phyloP scores from a whole-genome alignment of 768 basidiomycete species.

The Mycena vulgaris region DNA sequence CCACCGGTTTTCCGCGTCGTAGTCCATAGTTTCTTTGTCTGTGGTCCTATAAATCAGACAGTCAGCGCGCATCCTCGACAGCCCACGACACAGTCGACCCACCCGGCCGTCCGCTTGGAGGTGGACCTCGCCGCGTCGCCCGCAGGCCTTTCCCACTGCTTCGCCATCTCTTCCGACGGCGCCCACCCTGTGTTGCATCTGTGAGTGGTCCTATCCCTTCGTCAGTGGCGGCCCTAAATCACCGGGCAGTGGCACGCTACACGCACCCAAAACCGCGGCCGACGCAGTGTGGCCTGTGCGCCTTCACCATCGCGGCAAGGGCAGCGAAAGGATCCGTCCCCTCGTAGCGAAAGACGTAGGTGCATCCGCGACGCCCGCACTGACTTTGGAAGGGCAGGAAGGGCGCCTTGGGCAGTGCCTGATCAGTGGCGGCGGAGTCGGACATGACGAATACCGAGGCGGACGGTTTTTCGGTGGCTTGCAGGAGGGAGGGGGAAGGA shows the following conservation, averaged over 20 bases:
- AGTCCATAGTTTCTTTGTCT: too few relatives aligned
- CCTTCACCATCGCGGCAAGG: neutral
- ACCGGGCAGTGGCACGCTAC: too few relatives aligned
- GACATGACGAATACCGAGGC: neutral
- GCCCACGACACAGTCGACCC: too few relatives aligned
- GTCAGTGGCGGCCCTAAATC: neutral
- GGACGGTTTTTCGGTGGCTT: neutral
- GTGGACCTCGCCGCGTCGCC: too few relatives aligned
- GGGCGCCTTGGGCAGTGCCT: neutral
- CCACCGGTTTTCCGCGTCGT: too few relatives aligned
- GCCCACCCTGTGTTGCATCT: neutral
- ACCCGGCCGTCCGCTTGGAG: too few relatives aligned
- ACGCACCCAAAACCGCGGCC: neutral
- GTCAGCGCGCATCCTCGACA: too few relatives aligned
- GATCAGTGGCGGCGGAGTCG: neutral
- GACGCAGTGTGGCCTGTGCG: slow-evolving; percentile 5
- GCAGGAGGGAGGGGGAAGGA: neutral
- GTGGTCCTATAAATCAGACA: too few relatives aligned
- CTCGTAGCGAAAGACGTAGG: neutral
- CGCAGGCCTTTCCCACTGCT: neutral
- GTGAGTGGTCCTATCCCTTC: neutral
- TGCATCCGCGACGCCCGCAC: slow-evolving; percentile 11
- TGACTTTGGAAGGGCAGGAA: neutral
- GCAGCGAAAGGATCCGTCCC: slow-evolving; percentile 1
- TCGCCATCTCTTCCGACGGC: neutral